Conservation (phyloP, 805 yeast species). For the Starmerella vitae region DNA sequence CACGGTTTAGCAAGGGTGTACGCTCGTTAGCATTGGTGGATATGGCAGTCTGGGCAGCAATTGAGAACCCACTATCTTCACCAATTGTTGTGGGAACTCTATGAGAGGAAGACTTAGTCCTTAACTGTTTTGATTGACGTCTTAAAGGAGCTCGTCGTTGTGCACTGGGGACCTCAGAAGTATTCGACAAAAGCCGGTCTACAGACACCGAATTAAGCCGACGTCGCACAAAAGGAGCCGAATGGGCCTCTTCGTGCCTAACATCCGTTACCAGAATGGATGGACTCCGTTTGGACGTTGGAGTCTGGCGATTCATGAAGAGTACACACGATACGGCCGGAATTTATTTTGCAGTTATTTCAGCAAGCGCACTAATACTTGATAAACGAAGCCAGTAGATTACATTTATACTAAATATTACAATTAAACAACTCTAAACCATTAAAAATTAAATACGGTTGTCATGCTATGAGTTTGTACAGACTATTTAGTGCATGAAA, state of each 20-base stretch:
- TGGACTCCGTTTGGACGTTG: constrained; percentile 79
- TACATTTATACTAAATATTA: too few species aligned
- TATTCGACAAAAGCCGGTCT: constrained; percentile 60
- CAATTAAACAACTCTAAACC: too few species aligned
- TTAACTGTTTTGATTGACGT: too few species aligned
- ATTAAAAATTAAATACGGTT: too few species aligned
- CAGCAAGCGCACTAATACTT: too few species aligned
- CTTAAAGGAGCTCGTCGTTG: constrained; percentile 31
- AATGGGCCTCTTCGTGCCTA: constrained; percentile 34
- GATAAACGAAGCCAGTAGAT: too few species aligned
- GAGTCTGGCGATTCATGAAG: constrained; percentile 24
- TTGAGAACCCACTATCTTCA: constrained; percentile 39
- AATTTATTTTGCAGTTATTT: too few species aligned
- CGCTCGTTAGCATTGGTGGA: not conserved
- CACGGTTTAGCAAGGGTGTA: not conserved
- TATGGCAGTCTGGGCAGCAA: not conserved
- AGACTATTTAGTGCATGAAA: too few species aligned
- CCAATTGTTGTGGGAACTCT: constrained; percentile 78
- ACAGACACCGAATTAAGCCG: constrained; percentile 69
- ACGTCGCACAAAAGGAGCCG: constrained; percentile 40
- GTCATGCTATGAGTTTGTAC: too few species aligned
- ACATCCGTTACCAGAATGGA: constrained; percentile 87
- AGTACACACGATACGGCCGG: not conserved
- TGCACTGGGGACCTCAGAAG: constrained; percentile 82
- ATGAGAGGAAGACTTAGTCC: too few species aligned